Base-by-base conservation (phyloP, 176 grass and related monocot genomes). In the Hordeum marinum region DNA sequence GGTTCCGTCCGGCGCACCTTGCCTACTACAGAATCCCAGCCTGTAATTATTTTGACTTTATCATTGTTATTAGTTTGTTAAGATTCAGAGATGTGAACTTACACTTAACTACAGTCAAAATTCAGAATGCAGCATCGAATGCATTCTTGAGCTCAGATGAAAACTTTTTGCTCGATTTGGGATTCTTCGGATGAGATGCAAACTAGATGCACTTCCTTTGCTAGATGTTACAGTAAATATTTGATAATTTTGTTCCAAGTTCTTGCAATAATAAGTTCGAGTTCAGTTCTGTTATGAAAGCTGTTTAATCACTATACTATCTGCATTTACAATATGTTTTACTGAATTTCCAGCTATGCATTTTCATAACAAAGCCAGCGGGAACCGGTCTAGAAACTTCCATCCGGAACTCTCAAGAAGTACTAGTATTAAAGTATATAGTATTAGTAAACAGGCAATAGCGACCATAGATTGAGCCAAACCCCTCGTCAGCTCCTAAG, bases 391-490 rank as follows among this genome's bases (percentile, higher is more conserved):
- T 50, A 63, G 82, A 85, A 69, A 75, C 27, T 46, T 89, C 61
- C 65, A 69, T 45, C 27, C 0, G 9, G 71, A 82, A 70, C 50
- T 70, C 37, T 61, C 27, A 3, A 40, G 32, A 52, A 70, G 35
- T 29, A 31, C 25, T n/a, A n/a, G n/a, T n/a, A n/a, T n/a, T n/a
- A n/a, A 11, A 40, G 58, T 21, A 11, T 15, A 29, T 63, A 66
- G 63, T 18, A 75, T 20, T 14, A 75, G 17, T 24, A 70, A 83
- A 79, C 41, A 59, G 18, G 15, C 78, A 84, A 86, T 72, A 59
- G 34, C 11, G 72, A 61, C 60, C 67, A 90, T 17, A 79, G 39
- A 66, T 63, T 71, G 46, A 75, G 63, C 72, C 70, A 81, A 83
- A 80, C 78, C 79, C 41, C 68, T 39, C 6, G 3, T 80, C 72